Conservation (phyloP, 768 basidiomycete genomes). For the Phlebiopsis flavidoalba region DNA sequence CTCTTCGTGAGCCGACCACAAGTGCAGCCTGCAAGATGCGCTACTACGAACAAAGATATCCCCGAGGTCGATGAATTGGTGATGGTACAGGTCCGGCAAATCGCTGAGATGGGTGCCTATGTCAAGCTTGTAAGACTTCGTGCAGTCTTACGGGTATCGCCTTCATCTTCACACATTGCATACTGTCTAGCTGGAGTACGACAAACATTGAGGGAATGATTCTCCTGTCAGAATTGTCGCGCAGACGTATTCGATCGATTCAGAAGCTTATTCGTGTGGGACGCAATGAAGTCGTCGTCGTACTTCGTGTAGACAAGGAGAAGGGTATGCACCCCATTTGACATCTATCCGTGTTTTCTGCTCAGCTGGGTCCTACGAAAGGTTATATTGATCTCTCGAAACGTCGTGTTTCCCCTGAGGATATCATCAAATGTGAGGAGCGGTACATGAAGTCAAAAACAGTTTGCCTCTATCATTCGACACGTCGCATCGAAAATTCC, state of each 20-base stretch:
- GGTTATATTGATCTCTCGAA: constrained; percentile 99
- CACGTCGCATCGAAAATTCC: constrained; percentile 86
- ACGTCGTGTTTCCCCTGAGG: constrained; percentile 95
- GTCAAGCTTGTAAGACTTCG: constrained; percentile 81
- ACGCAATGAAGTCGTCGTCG: constrained; percentile 97
- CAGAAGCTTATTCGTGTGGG: constrained; percentile 98
- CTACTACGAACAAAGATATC: constrained; percentile 91
- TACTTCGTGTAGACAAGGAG: constrained; percentile 96
- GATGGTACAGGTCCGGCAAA: constrained; percentile 99
- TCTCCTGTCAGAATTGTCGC: constrained; percentile 92
- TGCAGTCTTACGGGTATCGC: background rate
- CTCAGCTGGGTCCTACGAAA: constrained; percentile 26
- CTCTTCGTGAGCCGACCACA: background rate
- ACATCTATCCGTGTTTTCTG: background rate
- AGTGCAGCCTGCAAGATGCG: constrained; percentile 48
- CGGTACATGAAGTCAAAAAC: constrained; percentile 97
- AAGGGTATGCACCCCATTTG: constrained; percentile 58
- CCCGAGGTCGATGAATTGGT: constrained; percentile 97
- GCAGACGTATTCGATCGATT: constrained; percentile 93
- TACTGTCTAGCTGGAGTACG: constrained; percentile 81
- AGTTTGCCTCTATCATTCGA: constrained; percentile 87
- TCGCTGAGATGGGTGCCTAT: constrained; percentile 99
- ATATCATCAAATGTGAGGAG: constrained; percentile 98
- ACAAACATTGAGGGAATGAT: constrained; percentile 99
- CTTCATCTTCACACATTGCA: background rate